Percentiles rank a stretch among this genome's conserved stretches.
Evolutionary conservation across 2,329 filamentous ascomycete genomes (phyloP).

Genomic region (Sporothrix brunneoviolacea): DNA sequence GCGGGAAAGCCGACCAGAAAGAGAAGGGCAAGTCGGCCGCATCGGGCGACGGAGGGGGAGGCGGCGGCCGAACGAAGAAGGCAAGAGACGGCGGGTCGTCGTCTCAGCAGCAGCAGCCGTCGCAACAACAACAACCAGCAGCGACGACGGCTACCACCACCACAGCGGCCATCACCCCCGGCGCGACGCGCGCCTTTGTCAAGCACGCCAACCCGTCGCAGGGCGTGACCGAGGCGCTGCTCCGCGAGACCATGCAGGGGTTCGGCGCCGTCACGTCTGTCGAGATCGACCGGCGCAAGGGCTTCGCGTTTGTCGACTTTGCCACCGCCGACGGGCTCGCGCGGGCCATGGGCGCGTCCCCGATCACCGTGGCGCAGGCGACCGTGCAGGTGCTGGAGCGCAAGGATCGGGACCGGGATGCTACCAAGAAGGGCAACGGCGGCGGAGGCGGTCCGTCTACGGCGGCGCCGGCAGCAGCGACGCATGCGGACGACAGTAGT

Average conservation of each 20-base stretch:
- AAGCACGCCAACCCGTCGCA: slow-evolving; percentile 85
- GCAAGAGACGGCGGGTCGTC: not conserved
- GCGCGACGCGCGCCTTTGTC: slow-evolving; percentile 63
- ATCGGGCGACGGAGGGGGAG: not conserved
- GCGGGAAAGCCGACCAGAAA: not conserved
- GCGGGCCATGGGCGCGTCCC: slow-evolving; percentile 76
- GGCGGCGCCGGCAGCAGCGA: not conserved
- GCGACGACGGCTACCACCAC: not conserved
- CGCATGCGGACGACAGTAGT: not conserved
- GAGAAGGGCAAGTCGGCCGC: slow-evolving; percentile 7
- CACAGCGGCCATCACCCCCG: slow-evolving; percentile 27
- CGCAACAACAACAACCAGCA: not conserved
- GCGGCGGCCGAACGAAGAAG: not conserved
- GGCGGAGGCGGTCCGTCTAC: not conserved
- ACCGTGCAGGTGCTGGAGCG: slow-evolving; percentile 82
- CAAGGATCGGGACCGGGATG: slow-evolving; percentile 46
- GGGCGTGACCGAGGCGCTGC: slow-evolving; percentile 75
- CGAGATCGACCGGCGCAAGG: slow-evolving; percentile 91
- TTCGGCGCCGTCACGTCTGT: slow-evolving; percentile 74
- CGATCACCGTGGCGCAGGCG: slow-evolving; percentile 74
- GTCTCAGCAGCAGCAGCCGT: not conserved
- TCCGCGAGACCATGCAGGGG: slow-evolving; percentile 64
- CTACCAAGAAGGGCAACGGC: slow-evolving; percentile 21
- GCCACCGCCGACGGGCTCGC: slow-evolving; percentile 62
- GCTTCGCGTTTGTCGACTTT: slow-evolving; percentile 91